Percentiles rank a stretch among this genome's conserved stretches.
Conservation (phyloP, 345 rosid species). For the Psidium friedrichsthalianum region DNA sequence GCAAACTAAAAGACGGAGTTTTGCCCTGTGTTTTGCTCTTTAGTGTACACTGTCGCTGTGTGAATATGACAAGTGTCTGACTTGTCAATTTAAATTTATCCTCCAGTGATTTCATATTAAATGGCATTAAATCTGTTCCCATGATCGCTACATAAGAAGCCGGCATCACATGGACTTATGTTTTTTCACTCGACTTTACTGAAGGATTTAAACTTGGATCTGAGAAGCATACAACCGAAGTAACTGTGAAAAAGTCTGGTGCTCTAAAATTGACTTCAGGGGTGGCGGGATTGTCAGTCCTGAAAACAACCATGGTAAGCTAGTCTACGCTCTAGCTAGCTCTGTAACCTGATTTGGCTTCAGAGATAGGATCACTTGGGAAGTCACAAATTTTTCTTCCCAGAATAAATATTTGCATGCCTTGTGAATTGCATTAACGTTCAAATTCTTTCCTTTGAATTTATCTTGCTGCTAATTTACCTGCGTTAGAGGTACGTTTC, state of each 20-base stretch:
- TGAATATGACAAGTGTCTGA: not conserved
- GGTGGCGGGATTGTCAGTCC: constrained; percentile 58
- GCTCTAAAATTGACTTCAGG: constrained; percentile 53
- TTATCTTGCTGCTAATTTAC: not conserved
- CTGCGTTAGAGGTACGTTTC: not conserved
- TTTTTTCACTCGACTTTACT: constrained; percentile 1
- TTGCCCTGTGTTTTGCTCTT: not conserved
- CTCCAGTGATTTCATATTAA: not conserved
- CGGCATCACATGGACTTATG: not conserved
- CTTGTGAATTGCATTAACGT: not conserved
- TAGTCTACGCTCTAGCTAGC: not conserved
- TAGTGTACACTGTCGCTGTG: not conserved
- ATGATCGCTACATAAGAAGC: not conserved
- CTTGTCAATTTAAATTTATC: not conserved
- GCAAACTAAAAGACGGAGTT: not conserved
- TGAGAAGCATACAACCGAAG: constrained; percentile 84
- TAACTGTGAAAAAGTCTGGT: constrained; percentile 54
- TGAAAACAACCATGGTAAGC: constrained; percentile 84
- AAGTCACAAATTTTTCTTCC: not conserved
- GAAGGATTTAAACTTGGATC: constrained; percentile 91
- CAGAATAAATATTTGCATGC: not conserved
- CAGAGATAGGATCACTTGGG: not conserved
- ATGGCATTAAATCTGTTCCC: not conserved
- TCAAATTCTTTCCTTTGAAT: not conserved
- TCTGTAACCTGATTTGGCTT: not conserved